Percentiles rank a stretch among this genome's conserved stretches.
Conservation (phyloP, 176 grass and related monocot species). For the Ananas comosus region DNA sequence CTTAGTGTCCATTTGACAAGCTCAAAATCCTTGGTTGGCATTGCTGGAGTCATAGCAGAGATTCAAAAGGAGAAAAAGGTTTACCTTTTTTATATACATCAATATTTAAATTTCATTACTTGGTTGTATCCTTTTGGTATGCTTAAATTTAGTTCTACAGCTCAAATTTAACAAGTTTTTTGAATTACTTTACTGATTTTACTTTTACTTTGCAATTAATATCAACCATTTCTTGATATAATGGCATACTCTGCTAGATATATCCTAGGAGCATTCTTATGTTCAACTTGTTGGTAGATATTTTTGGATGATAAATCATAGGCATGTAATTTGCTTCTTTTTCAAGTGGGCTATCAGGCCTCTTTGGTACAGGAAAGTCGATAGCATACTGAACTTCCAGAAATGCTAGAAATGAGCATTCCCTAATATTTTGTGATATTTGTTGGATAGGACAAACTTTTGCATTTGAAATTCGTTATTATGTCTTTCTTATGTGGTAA, state of each 20-base stretch:
- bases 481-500: background rate
- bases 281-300: background rate
- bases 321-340: background rate
- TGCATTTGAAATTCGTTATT: background rate
- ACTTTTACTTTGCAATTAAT: background rate
- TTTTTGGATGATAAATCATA: background rate
- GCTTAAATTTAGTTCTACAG: background rate
- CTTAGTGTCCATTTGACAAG: constrained; percentile 88
- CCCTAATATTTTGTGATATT: background rate
- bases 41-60: constrained; percentile 84
- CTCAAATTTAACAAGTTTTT: background rate
- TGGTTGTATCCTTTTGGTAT: background rate
- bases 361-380: too few relatives aligned
- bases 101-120: background rate
- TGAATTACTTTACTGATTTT: background rate
- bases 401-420: background rate
- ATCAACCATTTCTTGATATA: background rate
- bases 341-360: background rate
- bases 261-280: background rate
- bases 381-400: background rate
- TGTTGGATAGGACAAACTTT: background rate
- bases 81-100: background rate
- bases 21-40: constrained; percentile 88
- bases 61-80: constrained; percentile 98
- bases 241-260: background rate